phyloP scores from a whole-genome alignment of 1,284 basidiomycete species.

The Boletus smithii region DNA sequence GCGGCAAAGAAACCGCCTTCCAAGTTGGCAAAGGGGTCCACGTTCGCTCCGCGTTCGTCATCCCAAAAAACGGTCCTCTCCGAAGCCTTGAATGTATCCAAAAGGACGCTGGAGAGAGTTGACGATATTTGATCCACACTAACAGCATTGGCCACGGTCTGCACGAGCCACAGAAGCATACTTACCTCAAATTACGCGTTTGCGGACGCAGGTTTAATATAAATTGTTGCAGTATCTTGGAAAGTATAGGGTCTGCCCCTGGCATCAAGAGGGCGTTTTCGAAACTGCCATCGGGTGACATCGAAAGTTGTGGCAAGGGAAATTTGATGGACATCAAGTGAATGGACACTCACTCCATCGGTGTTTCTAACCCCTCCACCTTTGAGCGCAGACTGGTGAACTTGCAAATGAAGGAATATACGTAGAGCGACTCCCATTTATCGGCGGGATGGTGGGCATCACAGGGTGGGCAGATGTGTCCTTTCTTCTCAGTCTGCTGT shows the following conservation, averaged over 20 bases:
- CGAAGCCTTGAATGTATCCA: conserved; percentile 65
- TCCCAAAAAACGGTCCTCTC: conserved; percentile 79
- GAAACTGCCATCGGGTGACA: conserved; percentile 48
- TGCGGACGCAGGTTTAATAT: conserved; percentile 75
- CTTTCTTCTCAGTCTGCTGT: conserved; percentile 47
- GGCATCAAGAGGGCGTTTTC: conserved; percentile 69
- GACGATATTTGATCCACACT: conserved; percentile 75
- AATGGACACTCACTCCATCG: conserved; percentile 66
- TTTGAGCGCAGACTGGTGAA: conserved; percentile 71
- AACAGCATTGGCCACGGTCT: conserved; percentile 30
- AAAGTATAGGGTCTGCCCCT: conserved; percentile 67
- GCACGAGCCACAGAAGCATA: conserved; percentile 31
- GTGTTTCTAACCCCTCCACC: conserved; percentile 70
- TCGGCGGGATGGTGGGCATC: conserved; percentile 67
- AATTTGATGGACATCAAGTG: conserved; percentile 11
- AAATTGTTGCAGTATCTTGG: conserved; percentile 67
- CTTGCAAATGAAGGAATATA: conserved; percentile 78
- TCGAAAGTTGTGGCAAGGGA: conserved; percentile 30
- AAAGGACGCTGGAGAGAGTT: conserved; percentile 61
- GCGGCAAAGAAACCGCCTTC: conserved; percentile 69
- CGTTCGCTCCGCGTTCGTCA: conserved; percentile 58
- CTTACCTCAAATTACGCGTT: conserved; percentile 80
- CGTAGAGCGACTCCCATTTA: conserved; percentile 82
- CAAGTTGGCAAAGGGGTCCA: conserved; percentile 64
- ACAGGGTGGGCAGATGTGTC: conserved; percentile 72